Conservation (phyloP, 768 basidiomycete species). For the Fomitopsis serialis region DNA sequence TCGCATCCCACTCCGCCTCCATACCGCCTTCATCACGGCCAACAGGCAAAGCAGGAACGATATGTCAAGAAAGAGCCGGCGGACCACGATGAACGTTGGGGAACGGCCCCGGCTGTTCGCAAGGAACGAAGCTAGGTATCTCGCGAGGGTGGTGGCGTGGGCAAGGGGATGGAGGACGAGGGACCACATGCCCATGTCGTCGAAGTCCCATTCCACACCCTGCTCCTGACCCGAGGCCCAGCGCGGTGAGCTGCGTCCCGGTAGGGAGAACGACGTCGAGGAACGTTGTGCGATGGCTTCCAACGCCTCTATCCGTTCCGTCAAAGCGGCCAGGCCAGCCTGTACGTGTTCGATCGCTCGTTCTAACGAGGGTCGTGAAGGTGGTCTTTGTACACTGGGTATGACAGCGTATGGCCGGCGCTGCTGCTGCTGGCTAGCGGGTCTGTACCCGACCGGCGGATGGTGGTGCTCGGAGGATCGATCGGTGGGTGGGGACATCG, state of each 20-base stretch:
- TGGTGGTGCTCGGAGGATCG: not conserved
- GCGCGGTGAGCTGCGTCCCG: conserved; percentile 16
- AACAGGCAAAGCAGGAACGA: conserved; percentile 68
- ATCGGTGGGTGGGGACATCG: conserved; percentile 13
- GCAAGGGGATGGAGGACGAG: conserved; percentile 60
- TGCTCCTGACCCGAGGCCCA: conserved; percentile 12
- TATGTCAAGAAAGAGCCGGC: conserved; percentile 72
- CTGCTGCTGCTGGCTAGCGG: conserved; percentile 11
- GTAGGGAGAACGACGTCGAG: conserved; percentile 30
- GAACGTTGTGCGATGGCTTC: conserved; percentile 34
- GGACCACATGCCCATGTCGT: conserved; percentile 84
- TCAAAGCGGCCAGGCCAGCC: conserved; percentile 74
- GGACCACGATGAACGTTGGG: conserved; percentile 60
- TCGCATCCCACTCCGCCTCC: conserved; percentile 66
- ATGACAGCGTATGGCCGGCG: conserved; percentile 15
- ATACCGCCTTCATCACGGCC: conserved; percentile 49
- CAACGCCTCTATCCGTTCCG: conserved; percentile 59
- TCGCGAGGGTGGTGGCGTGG: conserved; percentile 43
- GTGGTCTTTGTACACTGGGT: conserved; percentile 26
- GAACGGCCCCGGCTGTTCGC: conserved; percentile 54
- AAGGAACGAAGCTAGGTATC: conserved; percentile 52
- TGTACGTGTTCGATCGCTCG: conserved; percentile 77
- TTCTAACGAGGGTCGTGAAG: conserved; percentile 49
- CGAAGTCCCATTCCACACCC: conserved; percentile 50
- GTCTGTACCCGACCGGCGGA: conserved; percentile 5